These are phyloP conservation scores for Sextonia rubra DNA, from an alignment of 164 flowering plant genomes.

Conservation along the genomic window DNA sequence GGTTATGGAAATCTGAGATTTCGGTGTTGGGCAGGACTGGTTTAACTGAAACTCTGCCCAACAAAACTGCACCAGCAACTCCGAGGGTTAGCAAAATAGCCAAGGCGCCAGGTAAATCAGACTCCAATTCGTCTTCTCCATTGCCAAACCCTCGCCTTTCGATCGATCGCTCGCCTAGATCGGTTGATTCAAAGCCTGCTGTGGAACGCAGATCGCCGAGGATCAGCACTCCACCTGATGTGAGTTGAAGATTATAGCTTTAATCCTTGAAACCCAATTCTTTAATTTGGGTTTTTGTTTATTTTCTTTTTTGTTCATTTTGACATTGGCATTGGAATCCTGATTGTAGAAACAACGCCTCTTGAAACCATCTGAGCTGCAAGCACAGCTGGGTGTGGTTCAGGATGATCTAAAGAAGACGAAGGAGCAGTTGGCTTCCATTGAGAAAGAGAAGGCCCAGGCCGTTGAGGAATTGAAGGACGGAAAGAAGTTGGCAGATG, in stretches of 20 bases:
- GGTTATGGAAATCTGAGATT: slow-evolving; percentile 10
- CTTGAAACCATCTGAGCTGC: slow-evolving; percentile 60
- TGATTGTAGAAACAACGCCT: slow-evolving; percentile 52
- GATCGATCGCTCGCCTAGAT: slow-evolving; percentile 59
- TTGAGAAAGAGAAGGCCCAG: slow-evolving; percentile 64
- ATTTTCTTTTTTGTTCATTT: neutral
- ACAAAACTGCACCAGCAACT: slow-evolving; percentile 63
- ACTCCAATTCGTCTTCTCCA: slow-evolving; percentile 59
- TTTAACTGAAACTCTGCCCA: slow-evolving; percentile 49
- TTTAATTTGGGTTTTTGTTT: neutral
- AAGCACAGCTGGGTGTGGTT: slow-evolving; percentile 48
- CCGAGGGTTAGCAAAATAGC: slow-evolving; percentile 54
- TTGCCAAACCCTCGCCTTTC: slow-evolving; percentile 53
- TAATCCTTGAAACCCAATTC: neutral
- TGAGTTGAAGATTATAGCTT: slow-evolving; percentile 17
- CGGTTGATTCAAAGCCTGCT: slow-evolving; percentile 55
- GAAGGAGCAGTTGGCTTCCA: slow-evolving; percentile 51
- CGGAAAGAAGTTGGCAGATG: slow-evolving; percentile 65
- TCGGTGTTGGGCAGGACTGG: slow-evolving; percentile 50
- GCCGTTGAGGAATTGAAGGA: slow-evolving; percentile 70
- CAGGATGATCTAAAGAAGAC: slow-evolving; percentile 83
- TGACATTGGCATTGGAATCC: slow-evolving; percentile 7
- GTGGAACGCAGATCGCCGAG: slow-evolving; percentile 42
- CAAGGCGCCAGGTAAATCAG: slow-evolving; percentile 50
- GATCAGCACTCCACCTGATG: slow-evolving; percentile 61